A percentile compares a stretch with the other conserved stretches of the same genome.
Conservation (phyloP, 2,329 filamentous ascomycete genomes). For the Aaosphaeria arxii region DNA sequence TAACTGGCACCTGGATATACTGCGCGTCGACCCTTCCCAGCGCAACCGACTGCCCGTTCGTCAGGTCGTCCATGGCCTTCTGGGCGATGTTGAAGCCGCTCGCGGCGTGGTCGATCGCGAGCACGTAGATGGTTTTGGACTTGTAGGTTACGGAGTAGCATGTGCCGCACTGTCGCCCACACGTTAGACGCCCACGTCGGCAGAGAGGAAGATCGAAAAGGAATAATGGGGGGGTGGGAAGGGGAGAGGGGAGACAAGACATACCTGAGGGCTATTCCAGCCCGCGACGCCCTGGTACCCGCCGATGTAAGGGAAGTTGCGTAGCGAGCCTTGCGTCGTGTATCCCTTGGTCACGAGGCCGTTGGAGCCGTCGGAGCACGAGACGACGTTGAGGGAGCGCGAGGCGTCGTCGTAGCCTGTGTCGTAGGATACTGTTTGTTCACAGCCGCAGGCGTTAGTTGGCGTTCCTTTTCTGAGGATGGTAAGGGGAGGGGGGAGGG, state of each 20-base stretch:
- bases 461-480: too few species aligned
- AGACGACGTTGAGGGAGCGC: slow-evolving; percentile 55
- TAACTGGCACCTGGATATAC: slow-evolving; percentile 35
- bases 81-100: slow-evolving; percentile 51
- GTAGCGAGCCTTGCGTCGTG: slow-evolving; percentile 46
- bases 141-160: slow-evolving; percentile 53
- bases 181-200: too few species aligned
- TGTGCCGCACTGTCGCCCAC: slow-evolving; percentile 44
- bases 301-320: slow-evolving; percentile 49
- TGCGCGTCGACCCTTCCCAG: slow-evolving; percentile 45
- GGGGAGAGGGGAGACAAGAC: slow-evolving; percentile 1
- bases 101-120: slow-evolving; percentile 48
- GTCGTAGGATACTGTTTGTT: slow-evolving; percentile 63
- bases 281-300: slow-evolving; percentile 47
- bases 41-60: slow-evolving; percentile 42
- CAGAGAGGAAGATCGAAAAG: background rate
- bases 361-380: slow-evolving; percentile 67
- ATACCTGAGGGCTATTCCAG: slow-evolving; percentile 41
- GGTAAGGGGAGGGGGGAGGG: too few species aligned
- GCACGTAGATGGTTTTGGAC: slow-evolving; percentile 46
- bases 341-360: slow-evolving; percentile 63
- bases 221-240: background rate
- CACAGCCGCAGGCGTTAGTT: background rate
- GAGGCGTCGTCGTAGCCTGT: slow-evolving; percentile 62
- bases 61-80: slow-evolving; percentile 49